These are phyloP conservation scores for Termitomyces sp. DNA, from an alignment of 768 basidiomycete species.

Conservation along the genomic window DNA sequence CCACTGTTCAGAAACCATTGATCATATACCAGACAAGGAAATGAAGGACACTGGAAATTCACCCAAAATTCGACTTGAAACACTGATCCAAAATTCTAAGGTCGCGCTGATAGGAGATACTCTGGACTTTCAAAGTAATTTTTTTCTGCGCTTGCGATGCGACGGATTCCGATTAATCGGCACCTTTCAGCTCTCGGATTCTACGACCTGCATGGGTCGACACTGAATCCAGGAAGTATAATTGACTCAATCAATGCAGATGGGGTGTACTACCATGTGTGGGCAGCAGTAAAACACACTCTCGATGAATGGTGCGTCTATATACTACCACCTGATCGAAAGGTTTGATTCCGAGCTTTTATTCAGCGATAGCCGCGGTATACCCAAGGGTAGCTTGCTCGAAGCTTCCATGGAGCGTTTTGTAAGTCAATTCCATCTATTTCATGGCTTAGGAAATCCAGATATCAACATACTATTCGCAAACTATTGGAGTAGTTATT, in stretches of 20 bases:
- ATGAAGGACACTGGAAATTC: not conserved
- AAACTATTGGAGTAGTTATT: constrained; percentile 33
- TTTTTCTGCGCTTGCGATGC: not conserved
- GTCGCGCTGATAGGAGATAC: constrained; percentile 39
- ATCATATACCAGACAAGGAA: not conserved
- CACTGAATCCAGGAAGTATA: constrained; percentile 17
- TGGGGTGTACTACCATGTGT: constrained; percentile 24
- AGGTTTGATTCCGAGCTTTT: not conserved
- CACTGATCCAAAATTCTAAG: constrained; percentile 16
- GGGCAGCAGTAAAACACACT: constrained; percentile 25
- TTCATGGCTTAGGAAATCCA: not conserved
- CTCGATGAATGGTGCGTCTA: constrained; percentile 18
- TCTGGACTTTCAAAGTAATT: constrained; percentile 39
- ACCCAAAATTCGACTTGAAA: constrained; percentile 4
- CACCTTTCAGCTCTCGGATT: constrained; percentile 16
- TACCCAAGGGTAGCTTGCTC: constrained; percentile 6
- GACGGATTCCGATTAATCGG: not conserved
- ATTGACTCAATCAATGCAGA: constrained; percentile 12
- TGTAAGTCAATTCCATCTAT: constrained; percentile 15
- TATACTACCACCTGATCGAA: not conserved
- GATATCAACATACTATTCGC: not conserved
- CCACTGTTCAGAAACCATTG: not conserved
- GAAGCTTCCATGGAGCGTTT: constrained; percentile 22
- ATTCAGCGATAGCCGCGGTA: constrained; percentile 9
- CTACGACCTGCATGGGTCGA: constrained; percentile 23